Conservation (phyloP, 1,139 yeast species). For the Lodderomyces beijingensis region DNA sequence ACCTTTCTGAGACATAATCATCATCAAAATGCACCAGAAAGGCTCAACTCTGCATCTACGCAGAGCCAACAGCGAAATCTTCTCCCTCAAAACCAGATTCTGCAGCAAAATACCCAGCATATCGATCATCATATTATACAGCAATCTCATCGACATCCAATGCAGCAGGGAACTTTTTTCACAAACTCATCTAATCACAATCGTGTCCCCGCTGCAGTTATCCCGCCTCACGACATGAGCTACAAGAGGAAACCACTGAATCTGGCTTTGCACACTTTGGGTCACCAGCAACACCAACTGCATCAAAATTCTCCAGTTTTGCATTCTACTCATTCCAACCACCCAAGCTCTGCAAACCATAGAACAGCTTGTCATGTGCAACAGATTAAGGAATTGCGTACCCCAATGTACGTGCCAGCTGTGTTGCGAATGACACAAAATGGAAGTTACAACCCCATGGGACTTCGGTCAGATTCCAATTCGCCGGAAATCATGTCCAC, state of each 20-base stretch:
- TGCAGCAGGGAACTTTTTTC: neutral
- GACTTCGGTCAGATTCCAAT: constrained; percentile 12
- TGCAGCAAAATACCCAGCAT: constrained; percentile 4
- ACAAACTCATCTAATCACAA: neutral
- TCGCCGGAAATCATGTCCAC: constrained; percentile 60
- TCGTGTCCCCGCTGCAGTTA: constrained; percentile 22
- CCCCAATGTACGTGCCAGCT: constrained; percentile 87
- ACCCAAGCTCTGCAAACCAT: constrained; percentile 9
- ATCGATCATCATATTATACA: constrained; percentile 1
- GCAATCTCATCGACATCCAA: neutral
- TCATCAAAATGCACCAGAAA: neutral
- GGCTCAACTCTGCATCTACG: neutral
- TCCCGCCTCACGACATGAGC: constrained; percentile 24
- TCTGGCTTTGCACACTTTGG: constrained; percentile 3
- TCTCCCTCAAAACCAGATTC: neutral
- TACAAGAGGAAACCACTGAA: constrained; percentile 13
- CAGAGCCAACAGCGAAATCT: neutral
- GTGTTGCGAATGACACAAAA: constrained; percentile 57
- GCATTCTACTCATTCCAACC: constrained; percentile 5
- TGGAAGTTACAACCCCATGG: constrained; percentile 10
- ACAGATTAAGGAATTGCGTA: constrained; percentile 68
- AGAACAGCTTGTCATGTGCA: constrained; percentile 28
- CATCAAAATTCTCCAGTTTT: constrained; percentile 8
- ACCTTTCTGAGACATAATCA: constrained; percentile 7
- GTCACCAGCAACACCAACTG: constrained; percentile 5